Evolutionary conservation across 177 flowering plant genomes (phyloP).

Genomic region (Vitis hybrid): DNA sequence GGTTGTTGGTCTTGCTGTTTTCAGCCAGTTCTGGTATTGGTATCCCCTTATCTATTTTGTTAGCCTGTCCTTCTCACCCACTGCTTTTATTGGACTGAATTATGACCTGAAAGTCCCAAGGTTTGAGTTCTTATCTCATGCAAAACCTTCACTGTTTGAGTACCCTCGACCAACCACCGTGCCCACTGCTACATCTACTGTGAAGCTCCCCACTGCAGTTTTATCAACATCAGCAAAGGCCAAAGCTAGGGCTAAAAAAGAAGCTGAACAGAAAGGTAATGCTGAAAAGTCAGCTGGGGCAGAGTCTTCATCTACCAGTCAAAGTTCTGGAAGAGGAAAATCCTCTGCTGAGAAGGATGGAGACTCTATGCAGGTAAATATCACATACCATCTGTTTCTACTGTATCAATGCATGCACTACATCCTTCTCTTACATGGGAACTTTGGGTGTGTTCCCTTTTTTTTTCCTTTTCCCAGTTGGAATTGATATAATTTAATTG

Average conservation of each 20-base stretch:
- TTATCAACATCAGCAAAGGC: constrained; percentile 93
- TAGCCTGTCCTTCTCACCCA: constrained; percentile 90
- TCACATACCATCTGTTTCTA: background rate
- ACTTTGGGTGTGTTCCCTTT: too few species aligned
- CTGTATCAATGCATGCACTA: background rate
- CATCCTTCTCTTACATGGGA: background rate
- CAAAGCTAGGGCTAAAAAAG: constrained; percentile 94
- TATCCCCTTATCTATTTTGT: constrained; percentile 93
- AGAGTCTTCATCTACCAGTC: constrained; percentile 43
- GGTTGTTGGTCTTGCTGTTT: constrained; percentile 94
- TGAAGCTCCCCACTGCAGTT: constrained; percentile 90
- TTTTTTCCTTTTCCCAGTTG: too few species aligned
- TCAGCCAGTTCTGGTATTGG: constrained; percentile 99
- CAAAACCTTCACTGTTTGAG: constrained; percentile 94
- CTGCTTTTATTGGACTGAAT: constrained; percentile 94
- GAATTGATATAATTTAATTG: too few species aligned
- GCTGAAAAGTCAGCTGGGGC: constrained; percentile 55
- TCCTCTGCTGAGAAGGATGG: constrained; percentile 70
- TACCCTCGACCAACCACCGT: constrained; percentile 90
- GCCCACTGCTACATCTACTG: constrained; percentile 77
- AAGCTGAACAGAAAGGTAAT: constrained; percentile 74
- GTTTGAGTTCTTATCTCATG: constrained; percentile 92
- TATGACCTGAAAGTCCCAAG: constrained; percentile 88
- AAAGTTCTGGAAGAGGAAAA: constrained; percentile 57
- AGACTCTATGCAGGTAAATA: constrained; percentile 91